These are phyloP conservation scores for Cochlearia excelsa DNA, from an alignment of 345 rosid species.

Conservation along the genomic window DNA sequence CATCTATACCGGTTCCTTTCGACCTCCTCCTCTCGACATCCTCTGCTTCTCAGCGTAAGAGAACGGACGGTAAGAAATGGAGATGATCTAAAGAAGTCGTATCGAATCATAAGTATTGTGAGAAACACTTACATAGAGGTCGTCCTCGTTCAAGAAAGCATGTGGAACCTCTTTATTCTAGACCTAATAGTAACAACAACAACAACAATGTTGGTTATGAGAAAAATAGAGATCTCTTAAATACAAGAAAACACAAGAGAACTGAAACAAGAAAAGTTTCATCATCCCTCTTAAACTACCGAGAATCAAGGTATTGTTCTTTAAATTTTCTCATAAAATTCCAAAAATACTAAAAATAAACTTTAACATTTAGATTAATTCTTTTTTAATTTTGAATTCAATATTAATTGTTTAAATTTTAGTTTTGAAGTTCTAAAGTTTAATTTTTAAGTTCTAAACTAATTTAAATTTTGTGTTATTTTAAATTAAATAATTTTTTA, in stretches of 20 bases:
- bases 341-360: too few relatives aligned
- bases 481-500: too few relatives aligned
- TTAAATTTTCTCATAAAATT: too few relatives aligned
- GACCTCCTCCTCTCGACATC: constrained; percentile 54
- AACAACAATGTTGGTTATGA: constrained; percentile 25
- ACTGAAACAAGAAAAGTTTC: constrained; percentile 1
- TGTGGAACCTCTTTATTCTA: constrained; percentile 44
- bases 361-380: too few relatives aligned
- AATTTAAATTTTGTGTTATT: too few relatives aligned
- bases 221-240: constrained; percentile 25
- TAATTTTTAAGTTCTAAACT: too few relatives aligned
- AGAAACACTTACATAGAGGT: constrained; percentile 74
- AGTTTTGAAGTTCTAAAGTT: too few relatives aligned
- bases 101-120: constrained; percentile 80
- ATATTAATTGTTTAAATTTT: constrained; percentile 11
- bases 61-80: too few relatives aligned
- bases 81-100: too few relatives aligned
- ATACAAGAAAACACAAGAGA: neutral
- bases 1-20: constrained; percentile 70
- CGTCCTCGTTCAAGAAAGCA: too few relatives aligned
- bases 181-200: too few relatives aligned
- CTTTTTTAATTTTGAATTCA: too few relatives aligned
- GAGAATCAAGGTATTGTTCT: constrained; percentile 21
- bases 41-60: constrained; percentile 42
- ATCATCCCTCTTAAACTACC: neutral